phyloP scores from a whole-genome alignment of 495 filamentous ascomycete genomes.

The Glarea lozoyensis region DNA sequence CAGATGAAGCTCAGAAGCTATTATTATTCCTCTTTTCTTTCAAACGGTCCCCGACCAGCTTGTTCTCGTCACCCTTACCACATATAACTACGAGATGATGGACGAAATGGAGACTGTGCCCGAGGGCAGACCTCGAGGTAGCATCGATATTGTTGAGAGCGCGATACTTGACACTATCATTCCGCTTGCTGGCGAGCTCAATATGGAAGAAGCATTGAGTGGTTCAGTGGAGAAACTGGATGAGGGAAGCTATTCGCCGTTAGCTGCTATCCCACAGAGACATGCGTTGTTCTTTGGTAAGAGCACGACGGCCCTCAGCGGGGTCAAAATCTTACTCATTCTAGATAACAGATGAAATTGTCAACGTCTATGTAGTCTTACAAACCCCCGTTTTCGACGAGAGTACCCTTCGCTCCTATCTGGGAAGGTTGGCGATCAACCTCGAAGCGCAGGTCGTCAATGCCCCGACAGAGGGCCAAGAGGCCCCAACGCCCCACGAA shows the following conservation, averaged over 20 bases:
- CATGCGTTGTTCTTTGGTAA: constrained; percentile 57
- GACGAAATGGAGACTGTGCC: constrained; percentile 3
- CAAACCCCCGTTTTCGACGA: constrained; percentile 56
- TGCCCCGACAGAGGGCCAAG: constrained; percentile 34
- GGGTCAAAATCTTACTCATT: constrained; percentile 51
- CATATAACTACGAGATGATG: constrained; percentile 19
- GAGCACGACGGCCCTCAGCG: constrained; percentile 21
- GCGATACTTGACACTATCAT: constrained; percentile 72
- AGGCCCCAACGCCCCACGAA: constrained; percentile 47
- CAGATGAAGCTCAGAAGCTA: too few species aligned
- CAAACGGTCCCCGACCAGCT: too few species aligned
- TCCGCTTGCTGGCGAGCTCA: constrained; percentile 57
- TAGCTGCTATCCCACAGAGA: constrained; percentile 39
- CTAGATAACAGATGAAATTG: constrained; percentile 65
- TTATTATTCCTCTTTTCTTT: too few species aligned
- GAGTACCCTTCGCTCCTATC: constrained; percentile 45
- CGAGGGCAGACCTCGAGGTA: constrained; percentile 16
- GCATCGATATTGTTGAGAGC: constrained; percentile 56
- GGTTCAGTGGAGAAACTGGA: constrained; percentile 24
- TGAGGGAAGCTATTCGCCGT: constrained; percentile 14
- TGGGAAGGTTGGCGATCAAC: constrained; percentile 55
- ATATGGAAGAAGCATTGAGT: constrained; percentile 51
- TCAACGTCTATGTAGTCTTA: constrained; percentile 64
- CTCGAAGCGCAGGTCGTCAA: constrained; percentile 67
- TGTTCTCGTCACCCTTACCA: too few species aligned